Evolutionary conservation across 352 stramenopile species (phyloP).

Genomic region (Globisporangium splendens): DNA sequence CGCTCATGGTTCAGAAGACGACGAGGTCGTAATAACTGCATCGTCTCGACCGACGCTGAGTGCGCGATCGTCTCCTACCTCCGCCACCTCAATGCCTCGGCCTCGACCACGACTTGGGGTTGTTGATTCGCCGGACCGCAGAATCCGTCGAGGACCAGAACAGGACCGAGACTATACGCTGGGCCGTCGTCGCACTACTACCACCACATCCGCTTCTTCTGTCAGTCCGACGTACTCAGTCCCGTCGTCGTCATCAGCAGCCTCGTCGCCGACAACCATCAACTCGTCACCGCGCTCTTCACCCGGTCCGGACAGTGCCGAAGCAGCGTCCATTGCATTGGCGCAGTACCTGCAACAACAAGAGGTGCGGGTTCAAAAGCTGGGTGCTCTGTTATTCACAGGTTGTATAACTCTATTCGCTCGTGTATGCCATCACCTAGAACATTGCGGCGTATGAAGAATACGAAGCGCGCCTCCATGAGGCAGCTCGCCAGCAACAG

Average conservation of each 20-base stretch:
- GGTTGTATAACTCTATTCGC: background rate
- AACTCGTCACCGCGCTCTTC: slow-evolving; percentile 16
- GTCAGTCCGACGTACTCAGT: background rate
- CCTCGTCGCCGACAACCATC: slow-evolving; percentile 19
- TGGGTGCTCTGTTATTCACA: background rate
- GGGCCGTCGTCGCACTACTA: slow-evolving; percentile 2
- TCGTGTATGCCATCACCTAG: slow-evolving; percentile 19
- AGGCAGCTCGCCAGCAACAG: slow-evolving; percentile 13
- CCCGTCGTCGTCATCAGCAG: slow-evolving; percentile 14
- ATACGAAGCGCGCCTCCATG: slow-evolving; percentile 39
- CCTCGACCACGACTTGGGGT: slow-evolving; percentile 14
- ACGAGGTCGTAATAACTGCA: background rate
- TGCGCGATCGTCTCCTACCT: background rate
- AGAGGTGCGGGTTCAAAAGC: slow-evolving; percentile 32
- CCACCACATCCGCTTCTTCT: background rate
- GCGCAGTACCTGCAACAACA: slow-evolving; percentile 67
- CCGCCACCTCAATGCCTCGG: background rate
- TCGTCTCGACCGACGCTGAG: background rate
- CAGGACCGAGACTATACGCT: slow-evolving; percentile 15
- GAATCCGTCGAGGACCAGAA: slow-evolving; percentile 12
- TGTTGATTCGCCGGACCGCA: slow-evolving; percentile 9
- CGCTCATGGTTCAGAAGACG: background rate
- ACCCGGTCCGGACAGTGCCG: slow-evolving; percentile 25
- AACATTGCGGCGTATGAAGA: slow-evolving; percentile 72
- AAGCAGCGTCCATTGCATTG: slow-evolving; percentile 64